Base-by-base conservation (phyloP, 305 asterid genomes). In the Solanum hybrid region DNA sequence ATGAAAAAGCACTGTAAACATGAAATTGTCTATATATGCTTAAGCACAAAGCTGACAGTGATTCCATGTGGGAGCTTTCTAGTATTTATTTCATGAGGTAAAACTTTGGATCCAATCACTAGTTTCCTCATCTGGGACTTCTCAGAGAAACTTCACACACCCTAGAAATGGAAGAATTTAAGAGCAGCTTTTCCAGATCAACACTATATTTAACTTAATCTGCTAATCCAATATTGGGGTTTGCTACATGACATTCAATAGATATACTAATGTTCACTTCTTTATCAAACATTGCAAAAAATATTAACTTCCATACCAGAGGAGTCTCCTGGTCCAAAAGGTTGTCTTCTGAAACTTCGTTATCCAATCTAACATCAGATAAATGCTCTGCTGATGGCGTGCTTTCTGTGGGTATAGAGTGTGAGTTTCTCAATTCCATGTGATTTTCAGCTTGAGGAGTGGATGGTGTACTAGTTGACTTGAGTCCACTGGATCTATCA, bases 401-500 rank as follows among this genome's bases (percentile, higher is more conserved):
- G 88, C 93, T 94, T 92, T 98, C 99, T 69, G 98, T 77, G 72
- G 91, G 95, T 87, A 93, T 86, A 89, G 98, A 95, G 90, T 91
- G 93, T 88, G 96, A 94, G 90, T 92, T 90, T 88, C 95, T 92
- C 88, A 96, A 96, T 87, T 97, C 98, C 93, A 88, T 89, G 80
- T 92, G 90, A 92, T 94, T 93, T 90, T 93, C 98, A 89, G 97
- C 98, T 93, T 93, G 97, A 92, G 99, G 97, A 78, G 98, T 98
- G 89, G 99, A 96, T 87, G 98, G 96, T 88, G 92, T 93, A 91
- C 98, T 95, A 10, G 93, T 92, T 76, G 99, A 95, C 92, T 96
- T 95, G 90, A 95, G 90, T 76, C 99, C 99, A 94, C 98, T 95
- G 71, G 99, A 98, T 94, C 93, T 98, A 86, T 96, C 99, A 91